phyloP scores from a whole-genome alignment of 2,329 filamentous ascomycete species.

The Beauveria scarabaeidicola region DNA sequence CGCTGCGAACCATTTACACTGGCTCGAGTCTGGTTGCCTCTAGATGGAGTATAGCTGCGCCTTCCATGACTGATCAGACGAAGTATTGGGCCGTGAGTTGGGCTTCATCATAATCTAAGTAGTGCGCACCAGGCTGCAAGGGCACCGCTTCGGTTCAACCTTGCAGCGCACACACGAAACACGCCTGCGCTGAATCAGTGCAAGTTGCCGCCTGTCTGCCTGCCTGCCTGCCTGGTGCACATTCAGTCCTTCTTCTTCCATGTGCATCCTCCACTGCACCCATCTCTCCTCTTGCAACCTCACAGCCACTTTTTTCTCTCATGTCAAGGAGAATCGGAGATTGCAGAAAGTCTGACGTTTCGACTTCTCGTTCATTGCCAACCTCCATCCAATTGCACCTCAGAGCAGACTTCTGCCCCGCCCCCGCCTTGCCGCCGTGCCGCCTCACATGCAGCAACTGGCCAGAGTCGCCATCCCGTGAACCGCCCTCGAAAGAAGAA shows the following conservation, averaged over 20 bases:
- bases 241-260: neutral
- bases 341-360: neutral
- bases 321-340: neutral
- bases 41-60: neutral
- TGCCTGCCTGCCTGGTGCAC: neutral
- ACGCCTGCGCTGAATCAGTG: neutral
- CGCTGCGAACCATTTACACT: neutral
- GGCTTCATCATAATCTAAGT: neutral
- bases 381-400: neutral
- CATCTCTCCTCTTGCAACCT: neutral
- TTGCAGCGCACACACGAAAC: neutral
- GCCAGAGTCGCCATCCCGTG: neutral
- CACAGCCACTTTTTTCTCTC: neutral
- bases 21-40: neutral
- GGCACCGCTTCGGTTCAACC: neutral
- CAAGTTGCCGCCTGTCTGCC: neutral
- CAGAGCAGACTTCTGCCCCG: neutral
- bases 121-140: neutral
- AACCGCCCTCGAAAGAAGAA: neutral
- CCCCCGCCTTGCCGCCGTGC: constrained; percentile 5
- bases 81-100: neutral
- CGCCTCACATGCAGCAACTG: neutral
- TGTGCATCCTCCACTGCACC: neutral
- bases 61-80: neutral
- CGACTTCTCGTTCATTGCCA: neutral